These are phyloP conservation scores for Apiotrichum brassicae DNA, from an alignment of 1,284 basidiomycete genomes.

Conservation along the genomic window DNA sequence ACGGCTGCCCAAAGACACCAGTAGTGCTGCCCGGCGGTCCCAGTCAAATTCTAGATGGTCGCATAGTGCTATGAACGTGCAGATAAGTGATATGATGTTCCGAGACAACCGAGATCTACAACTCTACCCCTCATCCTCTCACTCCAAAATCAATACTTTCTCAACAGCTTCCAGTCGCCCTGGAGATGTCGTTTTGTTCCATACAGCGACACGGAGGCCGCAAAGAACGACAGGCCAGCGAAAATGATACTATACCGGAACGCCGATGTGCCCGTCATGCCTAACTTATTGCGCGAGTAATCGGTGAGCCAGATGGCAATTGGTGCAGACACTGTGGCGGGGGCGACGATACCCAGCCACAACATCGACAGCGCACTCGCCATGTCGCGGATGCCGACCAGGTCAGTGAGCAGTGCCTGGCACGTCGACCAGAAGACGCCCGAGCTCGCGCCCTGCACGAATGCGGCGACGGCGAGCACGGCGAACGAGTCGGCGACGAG, in stretches of 20 bases:
- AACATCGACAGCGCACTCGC: conserved; percentile 46
- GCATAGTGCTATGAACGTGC: too few species aligned
- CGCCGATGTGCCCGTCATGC: conserved; percentile 30
- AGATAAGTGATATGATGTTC: too few species aligned
- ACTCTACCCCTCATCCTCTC: not conserved
- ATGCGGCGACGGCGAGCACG: conserved; percentile 45
- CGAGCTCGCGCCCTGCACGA: conserved; percentile 42
- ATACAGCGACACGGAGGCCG: conserved; percentile 30
- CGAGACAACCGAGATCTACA: not conserved
- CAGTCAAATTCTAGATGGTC: too few species aligned
- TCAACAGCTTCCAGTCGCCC: conserved; percentile 32
- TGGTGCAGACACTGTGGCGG: conserved; percentile 43
- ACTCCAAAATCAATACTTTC: conserved; percentile 8
- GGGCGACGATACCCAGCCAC: conserved; percentile 42
- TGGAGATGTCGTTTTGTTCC: conserved; percentile 44
- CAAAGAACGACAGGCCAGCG: conserved; percentile 40
- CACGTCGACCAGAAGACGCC: conserved; percentile 17
- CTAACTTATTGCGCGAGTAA: conserved; percentile 32
- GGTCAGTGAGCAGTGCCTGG: conserved; percentile 17
- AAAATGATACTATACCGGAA: conserved; percentile 47
- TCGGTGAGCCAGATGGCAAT: conserved; percentile 46
- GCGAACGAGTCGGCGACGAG: conserved; percentile 44
- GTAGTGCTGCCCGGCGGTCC: too few species aligned
- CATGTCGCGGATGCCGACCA: conserved; percentile 43
- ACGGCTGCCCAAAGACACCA: too few species aligned